Percentiles rank a stretch among this genome's conserved stretches.
phyloP scores from a whole-genome alignment of 257 asterid genomes.

The Capsicum baccatum region DNA sequence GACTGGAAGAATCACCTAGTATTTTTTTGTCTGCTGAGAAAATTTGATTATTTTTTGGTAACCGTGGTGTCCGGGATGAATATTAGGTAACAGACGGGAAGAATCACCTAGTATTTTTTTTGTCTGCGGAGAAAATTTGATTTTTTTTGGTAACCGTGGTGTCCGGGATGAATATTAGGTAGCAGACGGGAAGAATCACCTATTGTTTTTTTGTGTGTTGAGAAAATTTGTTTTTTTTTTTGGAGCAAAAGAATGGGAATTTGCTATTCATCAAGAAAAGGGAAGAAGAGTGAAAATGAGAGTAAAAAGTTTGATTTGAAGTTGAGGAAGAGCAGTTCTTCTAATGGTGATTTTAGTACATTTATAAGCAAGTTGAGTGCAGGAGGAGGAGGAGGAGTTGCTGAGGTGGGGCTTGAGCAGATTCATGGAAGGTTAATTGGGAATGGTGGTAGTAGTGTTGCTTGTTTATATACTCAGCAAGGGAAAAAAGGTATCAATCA shows the following conservation, averaged over 20 bases:
- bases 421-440: constrained; percentile 74
- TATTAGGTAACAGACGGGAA: too few species aligned
- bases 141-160: too few species aligned
- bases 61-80: too few species aligned
- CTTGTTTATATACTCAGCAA: constrained; percentile 91
- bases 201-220: too few species aligned
- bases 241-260: constrained; percentile 67
- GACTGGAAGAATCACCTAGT: too few species aligned
- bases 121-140: too few species aligned
- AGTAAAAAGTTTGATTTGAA: constrained; percentile 45
- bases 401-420: constrained; percentile 80
- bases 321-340: constrained; percentile 52
- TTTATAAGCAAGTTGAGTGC: constrained; percentile 62
- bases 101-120: too few species aligned
- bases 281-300: constrained; percentile 46
- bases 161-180: too few species aligned
- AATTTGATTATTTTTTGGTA: too few species aligned
- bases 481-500: constrained; percentile 97
- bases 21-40: too few species aligned
- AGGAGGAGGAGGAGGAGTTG: constrained; percentile 51
- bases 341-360: constrained; percentile 66
- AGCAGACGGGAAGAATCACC: too few species aligned
- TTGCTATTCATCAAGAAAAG: constrained; percentile 67
- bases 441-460: constrained; percentile 69
- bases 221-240: background rate